These are phyloP conservation scores for Claviceps capensis DNA, from an alignment of 2,329 filamentous ascomycete genomes.

Conservation along the genomic window DNA sequence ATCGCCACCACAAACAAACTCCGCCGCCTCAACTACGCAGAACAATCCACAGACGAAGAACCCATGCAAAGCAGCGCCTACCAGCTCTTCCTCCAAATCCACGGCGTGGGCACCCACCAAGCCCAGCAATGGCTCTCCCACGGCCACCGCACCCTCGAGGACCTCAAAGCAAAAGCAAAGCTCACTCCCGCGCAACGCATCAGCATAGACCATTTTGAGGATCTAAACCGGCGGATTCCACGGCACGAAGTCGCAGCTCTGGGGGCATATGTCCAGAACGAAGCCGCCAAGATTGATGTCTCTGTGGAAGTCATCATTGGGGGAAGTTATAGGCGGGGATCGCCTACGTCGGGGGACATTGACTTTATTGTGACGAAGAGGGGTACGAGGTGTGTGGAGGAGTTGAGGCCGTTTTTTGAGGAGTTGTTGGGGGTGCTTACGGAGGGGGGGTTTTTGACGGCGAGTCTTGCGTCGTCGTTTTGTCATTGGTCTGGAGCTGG, in stretches of 20 bases:
- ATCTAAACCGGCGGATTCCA: conserved; percentile 68
- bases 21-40: conserved; percentile 56
- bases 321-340: conserved; percentile 75
- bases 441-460: conserved; percentile 51
- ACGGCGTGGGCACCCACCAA: conserved; percentile 58
- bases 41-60: conserved; percentile 30
- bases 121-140: conserved; percentile 65
- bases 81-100: conserved; percentile 61
- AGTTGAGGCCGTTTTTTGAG: conserved; percentile 50
- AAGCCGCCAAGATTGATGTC: conserved; percentile 46
- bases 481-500: too few species aligned
- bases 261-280: conserved; percentile 46
- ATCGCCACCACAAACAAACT: conserved; percentile 65
- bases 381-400: conserved; percentile 34
- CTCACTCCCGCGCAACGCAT: conserved; percentile 58
- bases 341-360: conserved; percentile 62
- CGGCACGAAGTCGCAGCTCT: conserved; percentile 61
- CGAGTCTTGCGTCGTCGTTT: conserved; percentile 42
- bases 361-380: conserved; percentile 71
- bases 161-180: conserved; percentile 47
- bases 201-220: conserved; percentile 66
- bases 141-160: conserved; percentile 61
- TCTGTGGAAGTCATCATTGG: conserved; percentile 58
- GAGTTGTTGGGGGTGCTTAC: conserved; percentile 50
- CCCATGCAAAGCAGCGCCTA: conserved; percentile 46